Base-by-base conservation (phyloP, 805 yeast genomes). In the Saturnispora quitensis region DNA sequence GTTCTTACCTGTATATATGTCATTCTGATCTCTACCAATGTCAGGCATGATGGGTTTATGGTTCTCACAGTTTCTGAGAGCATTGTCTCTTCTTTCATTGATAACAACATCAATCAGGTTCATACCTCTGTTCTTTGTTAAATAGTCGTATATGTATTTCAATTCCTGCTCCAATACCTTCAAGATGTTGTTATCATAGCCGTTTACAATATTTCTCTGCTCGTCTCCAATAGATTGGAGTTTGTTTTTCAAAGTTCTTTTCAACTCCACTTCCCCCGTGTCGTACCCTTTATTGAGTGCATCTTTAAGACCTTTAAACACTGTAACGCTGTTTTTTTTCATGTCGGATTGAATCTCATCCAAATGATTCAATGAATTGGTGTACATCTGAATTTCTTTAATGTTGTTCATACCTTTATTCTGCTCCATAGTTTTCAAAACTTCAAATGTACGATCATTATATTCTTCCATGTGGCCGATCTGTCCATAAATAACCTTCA, bases 231-330 rank as follows among this genome's bases (percentile, higher is more conserved):
- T 44, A 69, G 71, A 25, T 60, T 61, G 50, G 22, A 80, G 55
- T n/a, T 72, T 61, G n/a, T 67, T 62, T 25, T 71, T 70, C 55
- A 84, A 78, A 59, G 76, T 76, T 6, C 67, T 62, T 52, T 75
- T 74, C 42, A 87, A 60, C 43, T 76, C 75, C 45, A 73, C 60
- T 55, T 84, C 89, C 38, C 86, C 78, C 53, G 73, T 75, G 42
- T 72, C 72, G 15, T 86, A 76, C 4, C 82, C 68, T 34, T 73
- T 74, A 27, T 76, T 77, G 38, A 86, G 70, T 60, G 81, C 82
- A 33, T 78, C 77, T 43, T 80, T 69, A 5, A 89, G 77, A 24
- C 95, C 93, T 51, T 76, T 78, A 60, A 86, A 88, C 51, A 77
- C 79, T 50, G 69, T 72, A 55, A 78, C 66, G 2, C 55, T 52